These are phyloP conservation scores for Apophysomyces variabilis DNA, from an alignment of 371 early-diverging fungal genomes.

Conservation along the genomic window DNA sequence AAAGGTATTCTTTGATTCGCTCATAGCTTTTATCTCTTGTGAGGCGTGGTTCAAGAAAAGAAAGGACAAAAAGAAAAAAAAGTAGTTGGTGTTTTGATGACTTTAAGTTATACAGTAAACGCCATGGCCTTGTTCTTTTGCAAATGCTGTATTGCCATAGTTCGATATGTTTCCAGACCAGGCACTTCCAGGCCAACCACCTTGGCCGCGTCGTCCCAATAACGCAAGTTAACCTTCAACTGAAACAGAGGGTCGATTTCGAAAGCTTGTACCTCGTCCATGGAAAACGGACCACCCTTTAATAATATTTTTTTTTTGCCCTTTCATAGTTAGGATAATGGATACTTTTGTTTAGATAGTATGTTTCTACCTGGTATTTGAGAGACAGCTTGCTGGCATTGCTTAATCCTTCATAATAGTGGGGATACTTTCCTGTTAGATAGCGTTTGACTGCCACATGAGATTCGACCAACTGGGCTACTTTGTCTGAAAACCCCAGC, in stretches of 20 bases:
- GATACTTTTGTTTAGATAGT: neutral
- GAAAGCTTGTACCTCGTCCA: conserved; percentile 44
- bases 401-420: conserved; percentile 51
- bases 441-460: conserved; percentile 62
- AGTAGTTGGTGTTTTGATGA: too few species aligned
- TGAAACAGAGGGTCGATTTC: conserved; percentile 53
- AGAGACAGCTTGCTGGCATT: conserved; percentile 56
- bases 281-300: conserved; percentile 51
- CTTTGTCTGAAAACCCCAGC: conserved; percentile 57
- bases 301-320: neutral
- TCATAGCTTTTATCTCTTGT: too few species aligned
- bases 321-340: neutral
- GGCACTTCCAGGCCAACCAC: conserved; percentile 47
- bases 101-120: too few species aligned
- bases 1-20: too few species aligned
- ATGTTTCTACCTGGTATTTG: conserved; percentile 47
- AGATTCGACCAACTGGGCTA: conserved; percentile 53
- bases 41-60: too few species aligned
- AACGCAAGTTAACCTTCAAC: conserved; percentile 54
- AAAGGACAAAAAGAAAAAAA: too few species aligned
- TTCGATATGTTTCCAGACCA: conserved; percentile 45
- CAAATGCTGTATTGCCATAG: conserved; percentile 36
- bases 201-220: conserved; percentile 61
- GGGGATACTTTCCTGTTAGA: conserved; percentile 47
- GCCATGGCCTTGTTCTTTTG: neutral